A percentile compares a stretch with the other conserved stretches of the same genome.
These are phyloP conservation scores for Eucalyptus albens DNA, from an alignment of 345 rosid genomes.

Conservation along the genomic window DNA sequence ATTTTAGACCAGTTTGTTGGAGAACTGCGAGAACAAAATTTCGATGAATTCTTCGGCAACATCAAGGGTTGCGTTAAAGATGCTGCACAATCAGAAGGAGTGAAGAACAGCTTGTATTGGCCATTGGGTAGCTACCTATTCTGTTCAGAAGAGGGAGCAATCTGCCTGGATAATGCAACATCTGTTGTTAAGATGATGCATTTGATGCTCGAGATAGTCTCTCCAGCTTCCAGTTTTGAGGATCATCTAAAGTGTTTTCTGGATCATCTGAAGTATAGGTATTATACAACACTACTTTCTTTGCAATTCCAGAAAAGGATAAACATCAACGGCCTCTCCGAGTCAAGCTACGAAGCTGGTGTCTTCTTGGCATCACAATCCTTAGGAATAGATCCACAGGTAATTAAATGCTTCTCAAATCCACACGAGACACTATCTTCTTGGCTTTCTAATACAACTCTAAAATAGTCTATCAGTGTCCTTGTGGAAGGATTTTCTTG, in stretches of 20 bases:
- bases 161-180: slow-evolving; percentile 49
- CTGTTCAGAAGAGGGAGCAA: slow-evolving; percentile 64
- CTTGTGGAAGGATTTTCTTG: too few relatives aligned
- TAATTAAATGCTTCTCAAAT: background rate
- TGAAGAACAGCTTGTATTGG: slow-evolving; percentile 14
- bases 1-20: slow-evolving; percentile 8
- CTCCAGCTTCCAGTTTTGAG: slow-evolving; percentile 21
- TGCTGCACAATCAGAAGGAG: background rate
- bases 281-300: slow-evolving; percentile 23
- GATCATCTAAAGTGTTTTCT: slow-evolving; percentile 7
- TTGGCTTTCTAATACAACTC: background rate
- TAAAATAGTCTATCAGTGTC: too few relatives aligned
- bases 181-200: slow-evolving; percentile 48
- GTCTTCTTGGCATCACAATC: slow-evolving; percentile 55
- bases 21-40: background rate
- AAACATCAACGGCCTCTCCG: slow-evolving; percentile 13
- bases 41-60: slow-evolving; percentile 1
- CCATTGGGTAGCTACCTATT: slow-evolving; percentile 71
- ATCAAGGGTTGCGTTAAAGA: slow-evolving; percentile 3
- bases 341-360: slow-evolving; percentile 54
- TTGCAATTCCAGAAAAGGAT: slow-evolving; percentile 22
- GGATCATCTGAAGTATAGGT: slow-evolving; percentile 33
- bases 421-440: background rate
- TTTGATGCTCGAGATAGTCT: slow-evolving; percentile 13
- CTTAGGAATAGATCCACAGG: slow-evolving; percentile 31